Evolutionary conservation across 2,329 filamentous ascomycete species (phyloP).

Genomic region (Xylariaceae sp.): DNA sequence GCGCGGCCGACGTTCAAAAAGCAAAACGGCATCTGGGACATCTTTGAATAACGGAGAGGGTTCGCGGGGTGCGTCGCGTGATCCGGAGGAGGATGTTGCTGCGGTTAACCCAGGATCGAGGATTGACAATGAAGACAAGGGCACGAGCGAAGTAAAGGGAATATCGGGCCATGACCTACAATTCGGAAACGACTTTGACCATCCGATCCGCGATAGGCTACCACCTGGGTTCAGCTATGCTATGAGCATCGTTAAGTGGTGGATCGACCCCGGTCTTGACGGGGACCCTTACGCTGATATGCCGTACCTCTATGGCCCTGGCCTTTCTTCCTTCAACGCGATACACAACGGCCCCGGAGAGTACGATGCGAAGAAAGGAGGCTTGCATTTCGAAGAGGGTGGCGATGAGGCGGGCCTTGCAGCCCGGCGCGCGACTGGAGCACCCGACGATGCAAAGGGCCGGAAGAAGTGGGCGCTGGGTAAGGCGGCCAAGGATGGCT

Average conservation of each 20-base stretch:
- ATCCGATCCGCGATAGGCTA: constrained; percentile 78
- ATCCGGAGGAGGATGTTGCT: too few relatives aligned
- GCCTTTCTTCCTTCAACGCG: constrained; percentile 74
- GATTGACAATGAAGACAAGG: neutral
- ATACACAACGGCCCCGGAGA: constrained; percentile 59
- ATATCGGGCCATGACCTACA: constrained; percentile 71
- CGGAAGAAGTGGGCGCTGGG: constrained; percentile 58
- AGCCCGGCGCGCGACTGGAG: constrained; percentile 40
- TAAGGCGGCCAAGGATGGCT: constrained; percentile 43
- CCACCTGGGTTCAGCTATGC: constrained; percentile 84
- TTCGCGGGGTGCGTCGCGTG: too few relatives aligned
- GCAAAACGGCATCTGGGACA: too few relatives aligned
- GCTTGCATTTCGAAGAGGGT: constrained; percentile 61
- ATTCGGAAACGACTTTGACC: constrained; percentile 94
- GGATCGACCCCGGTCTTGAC: constrained; percentile 85
- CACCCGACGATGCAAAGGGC: constrained; percentile 48
- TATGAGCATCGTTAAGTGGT: constrained; percentile 82
- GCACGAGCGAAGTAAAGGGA: constrained; percentile 26
- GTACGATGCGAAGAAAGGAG: constrained; percentile 44
- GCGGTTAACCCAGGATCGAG: neutral
- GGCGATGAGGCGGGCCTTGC: constrained; percentile 53
- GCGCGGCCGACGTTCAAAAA: constrained; percentile 9
- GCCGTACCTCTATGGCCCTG: constrained; percentile 81
- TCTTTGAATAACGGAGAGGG: too few relatives aligned
- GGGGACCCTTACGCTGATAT: constrained; percentile 84